Base-by-base conservation (phyloP, 352 stramenopile genomes). In the Phytophthora constricta region DNA sequence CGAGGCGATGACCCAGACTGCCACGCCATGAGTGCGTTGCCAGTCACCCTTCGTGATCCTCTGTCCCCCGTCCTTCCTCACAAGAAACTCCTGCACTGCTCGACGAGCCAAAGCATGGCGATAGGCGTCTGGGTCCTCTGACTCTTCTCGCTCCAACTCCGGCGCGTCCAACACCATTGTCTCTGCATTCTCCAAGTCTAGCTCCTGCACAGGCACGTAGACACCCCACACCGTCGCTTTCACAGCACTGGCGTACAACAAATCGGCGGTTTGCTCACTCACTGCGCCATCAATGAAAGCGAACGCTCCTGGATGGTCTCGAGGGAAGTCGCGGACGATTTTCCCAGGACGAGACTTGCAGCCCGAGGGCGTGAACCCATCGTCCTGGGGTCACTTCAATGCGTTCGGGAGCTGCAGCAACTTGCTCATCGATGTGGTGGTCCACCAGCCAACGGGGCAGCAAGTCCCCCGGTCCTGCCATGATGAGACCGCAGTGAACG, bases 1-100 rank as follows among this genome's bases (percentile, higher is more conserved):
- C 9, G 80, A 91, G 8, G 83, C 78, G 57, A 91, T 86, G 37
- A 91, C 80, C 83, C 83, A 91, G 8, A 90, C 79, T 13, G 80
- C 83, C 11, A 89, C 80, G 20, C 83, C 82, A 43, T 87, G 75
- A 22, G 74, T 79, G 14, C 53, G 43, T 17, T 47, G 26, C 80
- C 80, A 84, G 42, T 89, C 72, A 7, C 58, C 56, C 19, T 61
- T 45, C 1, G 64, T 69, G 28, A 87, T 72, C 39, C 71, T 47
- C 10, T 69, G 19, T 16, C 39, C 14, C 47, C 63, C 39, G 58
- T 70, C 43, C 62, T 58, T 65, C 5, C 11, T 43, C 16, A 84
- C 48, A 9, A 93, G 63, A 49, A 93, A 90, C 63, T 91, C 81
- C 42, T 84, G 73, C 11, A 90, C 72, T 1, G 83, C 61, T 25